These are phyloP conservation scores for Chamaecrista fasciculata DNA, from an alignment of 306 rosid genomes.

Conservation along the genomic window DNA sequence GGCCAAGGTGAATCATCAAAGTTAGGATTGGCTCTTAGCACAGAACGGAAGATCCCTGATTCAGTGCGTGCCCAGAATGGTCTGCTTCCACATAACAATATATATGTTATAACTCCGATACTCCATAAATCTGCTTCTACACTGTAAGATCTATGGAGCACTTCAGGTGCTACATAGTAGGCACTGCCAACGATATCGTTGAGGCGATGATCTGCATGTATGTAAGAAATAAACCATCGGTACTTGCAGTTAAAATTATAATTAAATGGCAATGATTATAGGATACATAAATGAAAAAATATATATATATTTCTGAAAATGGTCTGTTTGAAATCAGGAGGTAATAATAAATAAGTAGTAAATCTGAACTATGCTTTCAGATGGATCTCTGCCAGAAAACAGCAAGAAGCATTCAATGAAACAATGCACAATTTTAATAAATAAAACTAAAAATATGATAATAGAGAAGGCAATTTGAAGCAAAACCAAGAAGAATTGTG, in stretches of 20 bases:
- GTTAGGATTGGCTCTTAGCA: constrained; percentile 90
- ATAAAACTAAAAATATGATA: too few species aligned
- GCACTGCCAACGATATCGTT: constrained; percentile 99
- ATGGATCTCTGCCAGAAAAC: constrained; percentile 12
- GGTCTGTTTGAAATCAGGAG: constrained; percentile 3
- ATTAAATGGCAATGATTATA: constrained; percentile 4
- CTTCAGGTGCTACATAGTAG: constrained; percentile 97
- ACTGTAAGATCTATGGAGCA: constrained; percentile 89
- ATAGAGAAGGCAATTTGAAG: too few species aligned
- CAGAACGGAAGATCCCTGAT: constrained; percentile 96
- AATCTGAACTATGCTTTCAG: constrained; percentile 4
- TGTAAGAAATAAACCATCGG: constrained; percentile 38
- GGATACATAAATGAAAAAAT: constrained; percentile 10
- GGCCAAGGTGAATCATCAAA: constrained; percentile 96
- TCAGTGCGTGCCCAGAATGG: constrained; percentile 98
- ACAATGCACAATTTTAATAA: too few species aligned
- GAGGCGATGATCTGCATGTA: constrained; percentile 78
- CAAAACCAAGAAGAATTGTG: too few species aligned
- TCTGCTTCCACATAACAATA: constrained; percentile 89
- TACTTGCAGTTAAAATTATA: constrained; percentile 19
- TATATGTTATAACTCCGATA: constrained; percentile 89
- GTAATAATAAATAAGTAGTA: constrained; percentile 9
- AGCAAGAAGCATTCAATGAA: not conserved
- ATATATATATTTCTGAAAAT: not conserved
- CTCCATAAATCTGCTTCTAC: constrained; percentile 96